A percentile compares a stretch with the other conserved stretches of the same genome.
Conservation (phyloP, 257 asterid species). For the Apocynum venetum region DNA sequence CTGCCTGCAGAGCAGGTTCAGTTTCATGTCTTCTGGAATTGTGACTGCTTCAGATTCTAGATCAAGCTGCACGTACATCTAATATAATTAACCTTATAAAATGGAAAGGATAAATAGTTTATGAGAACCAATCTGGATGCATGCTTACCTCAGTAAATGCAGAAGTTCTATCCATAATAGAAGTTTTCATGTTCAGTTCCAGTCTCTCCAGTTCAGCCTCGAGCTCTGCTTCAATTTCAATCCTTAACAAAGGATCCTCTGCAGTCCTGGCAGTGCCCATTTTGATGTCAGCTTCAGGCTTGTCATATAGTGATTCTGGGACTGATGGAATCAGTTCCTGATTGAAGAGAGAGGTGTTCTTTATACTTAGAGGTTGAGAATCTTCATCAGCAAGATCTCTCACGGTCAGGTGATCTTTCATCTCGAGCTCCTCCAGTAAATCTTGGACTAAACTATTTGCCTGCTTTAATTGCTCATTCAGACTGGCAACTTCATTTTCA, state of each 20-base stretch:
- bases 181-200: slow-evolving; percentile 42
- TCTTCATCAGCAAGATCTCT: slow-evolving; percentile 40
- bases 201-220: slow-evolving; percentile 75
- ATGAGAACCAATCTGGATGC: background rate
- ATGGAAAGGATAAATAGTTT: background rate
- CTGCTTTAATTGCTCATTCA: slow-evolving; percentile 48
- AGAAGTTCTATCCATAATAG: slow-evolving; percentile 34
- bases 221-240: slow-evolving; percentile 76
- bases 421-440: slow-evolving; percentile 60
- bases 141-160: slow-evolving; percentile 40
- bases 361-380: slow-evolving; percentile 21
- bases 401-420: slow-evolving; percentile 54
- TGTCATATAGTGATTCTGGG: slow-evolving; percentile 7
- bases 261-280: slow-evolving; percentile 15
- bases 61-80: slow-evolving; percentile 37
- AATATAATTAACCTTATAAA: background rate
- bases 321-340: slow-evolving; percentile 36
- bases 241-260: slow-evolving; percentile 38
- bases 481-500: slow-evolving; percentile 38
- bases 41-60: slow-evolving; percentile 39
- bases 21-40: slow-evolving; percentile 38
- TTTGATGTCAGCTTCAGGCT: slow-evolving; percentile 5
- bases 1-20: slow-evolving; percentile 17
- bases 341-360: slow-evolving; percentile 17
- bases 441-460: slow-evolving; percentile 53